Evolutionary conservation across 768 basidiomycete species (phyloP).

Genomic region (Calocybe cyanea): DNA sequence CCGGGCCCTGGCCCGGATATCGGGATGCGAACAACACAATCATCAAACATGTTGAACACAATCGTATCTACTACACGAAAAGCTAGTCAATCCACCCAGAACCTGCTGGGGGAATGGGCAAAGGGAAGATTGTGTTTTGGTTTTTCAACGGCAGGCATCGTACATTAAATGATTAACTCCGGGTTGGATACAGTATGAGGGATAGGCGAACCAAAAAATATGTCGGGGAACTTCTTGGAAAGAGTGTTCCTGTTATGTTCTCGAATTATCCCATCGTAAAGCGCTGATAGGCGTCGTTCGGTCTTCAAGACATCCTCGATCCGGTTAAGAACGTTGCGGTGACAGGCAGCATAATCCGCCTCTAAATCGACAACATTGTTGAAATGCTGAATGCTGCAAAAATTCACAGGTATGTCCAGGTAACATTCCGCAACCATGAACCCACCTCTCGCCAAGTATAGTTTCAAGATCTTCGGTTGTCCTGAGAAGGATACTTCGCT

Average conservation of each 20-base stretch:
- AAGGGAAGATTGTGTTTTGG: too few relatives aligned
- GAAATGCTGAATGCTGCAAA: conserved; percentile 44
- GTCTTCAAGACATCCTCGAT: conserved; percentile 41
- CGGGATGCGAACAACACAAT: too few relatives aligned
- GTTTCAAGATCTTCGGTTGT: conserved; percentile 39
- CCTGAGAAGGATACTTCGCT: conserved; percentile 42
- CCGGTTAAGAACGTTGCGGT: conserved; percentile 33
- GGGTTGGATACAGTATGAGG: conserved; percentile 20
- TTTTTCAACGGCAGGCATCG: too few relatives aligned
- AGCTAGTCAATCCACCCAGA: too few relatives aligned
- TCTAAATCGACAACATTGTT: conserved; percentile 54
- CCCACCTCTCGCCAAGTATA: conserved; percentile 44
- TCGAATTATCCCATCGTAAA: conserved; percentile 36
- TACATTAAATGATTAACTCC: conserved; percentile 12
- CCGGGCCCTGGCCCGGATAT: too few relatives aligned
- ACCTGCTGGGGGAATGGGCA: too few relatives aligned
- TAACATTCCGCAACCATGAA: neutral
- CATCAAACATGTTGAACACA: too few relatives aligned
- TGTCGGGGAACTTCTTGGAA: conserved; percentile 46
- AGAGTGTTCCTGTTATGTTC: conserved; percentile 46
- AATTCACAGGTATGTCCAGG: neutral
- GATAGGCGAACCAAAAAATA: conserved; percentile 30
- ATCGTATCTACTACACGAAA: too few relatives aligned
- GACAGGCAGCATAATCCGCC: conserved; percentile 44
- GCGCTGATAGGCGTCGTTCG: conserved; percentile 30